phyloP scores from a whole-genome alignment of 345 rosid genomes.

The Bruguiera parviflora region DNA sequence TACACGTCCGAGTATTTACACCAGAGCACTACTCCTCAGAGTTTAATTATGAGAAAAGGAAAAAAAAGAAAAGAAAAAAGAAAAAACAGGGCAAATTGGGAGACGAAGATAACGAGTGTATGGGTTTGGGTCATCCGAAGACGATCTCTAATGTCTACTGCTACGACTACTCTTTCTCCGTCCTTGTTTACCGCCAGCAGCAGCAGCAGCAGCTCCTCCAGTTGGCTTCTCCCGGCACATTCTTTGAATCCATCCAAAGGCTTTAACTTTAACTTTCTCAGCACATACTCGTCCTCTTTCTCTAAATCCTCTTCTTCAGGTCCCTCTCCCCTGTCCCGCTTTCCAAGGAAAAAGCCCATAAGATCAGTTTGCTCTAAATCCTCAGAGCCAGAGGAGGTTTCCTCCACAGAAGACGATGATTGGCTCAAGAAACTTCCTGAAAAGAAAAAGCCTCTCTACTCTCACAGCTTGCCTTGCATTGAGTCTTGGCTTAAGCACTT shows the following conservation, averaged over 20 bases:
- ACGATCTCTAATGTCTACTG: conserved; percentile 29
- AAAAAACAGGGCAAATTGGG: background rate
- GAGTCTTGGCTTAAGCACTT: conserved; percentile 76
- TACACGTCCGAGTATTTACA: background rate
- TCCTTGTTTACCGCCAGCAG: conserved; percentile 4
- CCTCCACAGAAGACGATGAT: conserved; percentile 55
- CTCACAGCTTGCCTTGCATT: conserved; percentile 90
- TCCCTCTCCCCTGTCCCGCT: conserved; percentile 8
- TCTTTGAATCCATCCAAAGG: conserved; percentile 18
- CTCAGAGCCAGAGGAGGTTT: conserved; percentile 55
- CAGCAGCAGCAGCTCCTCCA: background rate
- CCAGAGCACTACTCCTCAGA: background rate
- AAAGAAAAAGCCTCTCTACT: conserved; percentile 74
- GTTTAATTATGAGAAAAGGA: too few species aligned
- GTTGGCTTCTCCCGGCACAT: conserved; percentile 4
- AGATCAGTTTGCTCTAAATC: conserved; percentile 44
- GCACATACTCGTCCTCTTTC: conserved; percentile 16
- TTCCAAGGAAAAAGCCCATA: conserved; percentile 20
- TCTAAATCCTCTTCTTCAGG: conserved; percentile 10
- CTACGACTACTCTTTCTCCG: conserved; percentile 22
- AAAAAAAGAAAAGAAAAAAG: too few species aligned
- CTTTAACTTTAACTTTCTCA: conserved; percentile 12
- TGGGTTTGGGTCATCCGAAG: background rate
- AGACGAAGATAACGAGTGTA: background rate
- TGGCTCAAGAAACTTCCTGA: conserved; percentile 82